Base-by-base conservation (phyloP, 2,329 filamentous ascomycete genomes). In the Pseudocercospora eumusae region DNA sequence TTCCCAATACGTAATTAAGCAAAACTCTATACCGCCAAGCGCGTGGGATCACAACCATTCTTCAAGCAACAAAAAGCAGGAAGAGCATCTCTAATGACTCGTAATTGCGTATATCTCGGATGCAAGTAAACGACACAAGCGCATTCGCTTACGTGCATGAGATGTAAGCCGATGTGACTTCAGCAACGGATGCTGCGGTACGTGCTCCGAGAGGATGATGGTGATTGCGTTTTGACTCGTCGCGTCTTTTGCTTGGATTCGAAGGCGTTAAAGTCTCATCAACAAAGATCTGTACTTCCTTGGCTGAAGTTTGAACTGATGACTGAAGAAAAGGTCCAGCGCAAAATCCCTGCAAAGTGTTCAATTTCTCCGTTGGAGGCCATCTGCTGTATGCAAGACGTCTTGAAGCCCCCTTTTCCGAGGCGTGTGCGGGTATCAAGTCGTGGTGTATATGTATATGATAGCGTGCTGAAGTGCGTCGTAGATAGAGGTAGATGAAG, bases 161-260 rank as follows among this genome's bases (percentile, higher is more conserved):
- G n/a, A 13, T 40, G 36, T 47, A 47, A 23, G 44, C 44, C 44
- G 44, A 47, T 18, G 15, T 13, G 44, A 15, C 50, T 33, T 28
- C 18, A 18, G 13, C 20, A 20, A 31, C n/a, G 25, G 50, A 36
- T 52, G 47, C 27, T 11, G 15, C 21, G 53, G 53, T 20, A 56
- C 15, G 53, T 40, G 33, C 21, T 56, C 53, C 53, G 53, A 56
- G 36, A 40, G 53, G 31, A 44, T 27, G 53, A n/a, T 25, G 2
- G 15, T 56, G 53, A 18, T 40, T 23, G 31, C 31, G 27, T 21
- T 36, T 20, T 52, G 47, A 52, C 47, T 52, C 47, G 47, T 23
- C 47, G 31, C 47, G 47, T 23, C 18, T 25, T 23, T 13, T n/a
- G 20, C 23, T 20, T 15, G 45, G 11, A 21, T 33, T 40, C n/a